Percentiles rank a stretch among this genome's conserved stretches.
phyloP scores from a whole-genome alignment of 345 rosid species.

The Zanthoxylum bungeanum region DNA sequence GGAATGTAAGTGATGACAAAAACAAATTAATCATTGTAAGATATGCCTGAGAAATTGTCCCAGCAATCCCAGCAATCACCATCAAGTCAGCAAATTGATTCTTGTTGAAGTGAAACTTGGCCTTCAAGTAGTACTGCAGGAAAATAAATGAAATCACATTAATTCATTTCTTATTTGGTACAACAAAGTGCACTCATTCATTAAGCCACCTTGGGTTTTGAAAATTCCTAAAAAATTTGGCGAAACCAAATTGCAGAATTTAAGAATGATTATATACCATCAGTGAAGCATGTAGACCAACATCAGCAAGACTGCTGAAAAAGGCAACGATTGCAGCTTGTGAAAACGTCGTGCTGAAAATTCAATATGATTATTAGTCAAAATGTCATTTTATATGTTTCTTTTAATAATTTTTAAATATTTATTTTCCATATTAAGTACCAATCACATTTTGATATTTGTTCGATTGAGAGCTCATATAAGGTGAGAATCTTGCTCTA shows the following conservation, averaged over 20 bases:
- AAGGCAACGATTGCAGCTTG: slow-evolving; percentile 77
- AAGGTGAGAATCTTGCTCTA: too few species aligned
- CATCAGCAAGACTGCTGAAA: slow-evolving; percentile 66
- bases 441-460: too few species aligned
- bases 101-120: slow-evolving; percentile 77
- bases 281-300: slow-evolving; percentile 67
- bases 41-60: slow-evolving; percentile 80
- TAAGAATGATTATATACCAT: slow-evolving; percentile 43
- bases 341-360: slow-evolving; percentile 61
- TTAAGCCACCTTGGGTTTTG: neutral
- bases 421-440: too few species aligned
- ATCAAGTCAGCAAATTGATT: slow-evolving; percentile 87
- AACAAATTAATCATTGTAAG: neutral
- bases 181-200: neutral
- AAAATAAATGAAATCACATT: slow-evolving; percentile 1
- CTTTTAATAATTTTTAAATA: too few species aligned
- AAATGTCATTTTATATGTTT: too few species aligned
- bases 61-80: slow-evolving; percentile 77
- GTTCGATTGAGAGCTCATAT: too few species aligned
- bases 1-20: neutral
- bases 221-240: neutral
- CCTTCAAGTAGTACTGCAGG: slow-evolving; percentile 82
- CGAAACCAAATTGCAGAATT: neutral
- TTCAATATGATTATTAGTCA: neutral
- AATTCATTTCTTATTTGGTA: neutral